Evolutionary conservation across 2,329 filamentous ascomycete genomes (phyloP), one percentile per base, ranked within the genome.

Genomic region (Fusarium sp.): DNA sequence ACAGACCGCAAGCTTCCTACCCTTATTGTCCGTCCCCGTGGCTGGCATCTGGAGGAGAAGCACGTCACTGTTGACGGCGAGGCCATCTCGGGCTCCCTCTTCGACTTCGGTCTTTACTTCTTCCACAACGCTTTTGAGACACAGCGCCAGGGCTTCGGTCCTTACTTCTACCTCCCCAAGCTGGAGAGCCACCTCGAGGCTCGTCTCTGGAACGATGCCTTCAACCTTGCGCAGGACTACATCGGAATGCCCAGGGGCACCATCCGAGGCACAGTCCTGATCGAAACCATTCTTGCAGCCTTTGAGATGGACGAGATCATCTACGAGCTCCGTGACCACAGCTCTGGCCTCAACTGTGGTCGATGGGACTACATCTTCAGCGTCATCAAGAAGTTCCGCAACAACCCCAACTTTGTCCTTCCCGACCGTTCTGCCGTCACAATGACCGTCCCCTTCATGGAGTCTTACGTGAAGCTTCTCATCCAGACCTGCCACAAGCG

Each of bases 231-330:
- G 14, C 96, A 99, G 82, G 96, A 99, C 83, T 94, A 91, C 82
- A 88, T 97, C 76, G 92, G 92, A 72, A 91, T 99, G 83, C 88
- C 88, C 55, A 88, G 96, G 62, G 96, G 96, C 55, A 98, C 94
- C 54, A 97, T 98, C 81, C 91, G 96, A 73, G 96, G 88, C 65
- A 99, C 96, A 4, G 95, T 98, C 38, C 84, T 99, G 73, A 98
- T 99, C 76, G 96, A 99, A 87, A 98, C 96, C 56, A 98, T 99
- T 79, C 87, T 95, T 42, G 96, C 96, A 40, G 96, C 95, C 17
- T 99, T 99, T 76, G 96, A 99, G 86, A 99, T 99, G 96, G 96
- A 99, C 75, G 96, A 99, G 89, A 98, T 99, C 82, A 98, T 99
- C 82, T 99, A 97, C 81, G 96, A 98, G 84, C 90, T 99, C 71